Evolutionary conservation across 2,329 filamentous ascomycete species (phyloP).

Genomic region (Colletotrichum plurivorum): DNA sequence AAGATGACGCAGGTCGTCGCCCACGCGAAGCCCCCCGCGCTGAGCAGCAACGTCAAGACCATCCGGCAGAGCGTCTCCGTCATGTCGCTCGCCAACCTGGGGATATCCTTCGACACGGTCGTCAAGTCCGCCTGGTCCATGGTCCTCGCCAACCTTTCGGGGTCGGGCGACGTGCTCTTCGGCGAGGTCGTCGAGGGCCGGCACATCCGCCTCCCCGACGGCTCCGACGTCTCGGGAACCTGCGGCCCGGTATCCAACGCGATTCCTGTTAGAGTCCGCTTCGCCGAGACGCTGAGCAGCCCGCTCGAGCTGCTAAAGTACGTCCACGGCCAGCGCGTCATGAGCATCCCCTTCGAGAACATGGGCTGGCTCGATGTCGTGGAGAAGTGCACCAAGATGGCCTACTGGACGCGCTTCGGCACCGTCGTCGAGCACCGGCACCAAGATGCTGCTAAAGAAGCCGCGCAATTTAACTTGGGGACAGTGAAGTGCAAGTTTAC

Average conservation of each 20-base stretch:
- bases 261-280: conserved; percentile 63
- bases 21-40: conserved; percentile 57
- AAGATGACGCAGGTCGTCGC: conserved; percentile 62
- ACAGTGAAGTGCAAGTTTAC: conserved; percentile 61
- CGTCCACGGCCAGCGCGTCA: conserved; percentile 64
- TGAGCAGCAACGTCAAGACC: conserved; percentile 56
- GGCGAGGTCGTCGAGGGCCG: conserved; percentile 67
- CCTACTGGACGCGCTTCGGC: conserved; percentile 67
- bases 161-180: conserved; percentile 67
- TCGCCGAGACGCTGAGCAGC: conserved; percentile 59
- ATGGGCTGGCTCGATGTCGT: conserved; percentile 67
- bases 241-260: conserved; percentile 63
- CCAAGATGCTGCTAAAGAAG: conserved; percentile 55
- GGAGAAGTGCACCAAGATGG: conserved; percentile 67
- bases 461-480: conserved; percentile 60
- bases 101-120: conserved; percentile 65
- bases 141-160: conserved; percentile 65
- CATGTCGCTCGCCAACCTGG: conserved; percentile 57
- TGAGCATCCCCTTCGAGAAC: conserved; percentile 64
- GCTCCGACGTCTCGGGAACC: conserved; percentile 69
- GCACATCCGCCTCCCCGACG: conserved; percentile 56
- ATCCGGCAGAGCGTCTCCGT: conserved; percentile 57
- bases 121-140: conserved; percentile 72
- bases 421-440: conserved; percentile 67
- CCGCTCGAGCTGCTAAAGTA: conserved; percentile 64